Percentiles rank a stretch among this genome's conserved stretches.
These are phyloP conservation scores for Vanilla planifolia DNA, from an alignment of 106 monocot species.

Conservation along the genomic window DNA sequence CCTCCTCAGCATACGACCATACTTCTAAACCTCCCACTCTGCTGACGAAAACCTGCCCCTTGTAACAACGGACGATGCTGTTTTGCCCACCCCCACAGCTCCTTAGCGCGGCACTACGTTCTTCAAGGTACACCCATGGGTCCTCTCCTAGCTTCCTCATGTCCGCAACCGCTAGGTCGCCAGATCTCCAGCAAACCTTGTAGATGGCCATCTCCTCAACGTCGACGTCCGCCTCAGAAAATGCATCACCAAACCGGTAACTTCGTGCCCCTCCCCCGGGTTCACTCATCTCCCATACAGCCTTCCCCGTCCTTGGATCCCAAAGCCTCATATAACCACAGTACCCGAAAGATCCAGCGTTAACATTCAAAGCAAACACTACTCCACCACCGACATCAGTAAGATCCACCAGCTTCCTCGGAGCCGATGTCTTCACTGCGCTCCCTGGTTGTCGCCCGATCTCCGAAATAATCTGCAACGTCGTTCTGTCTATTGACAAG, in stretches of 20 bases:
- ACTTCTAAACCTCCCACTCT: slow-evolving; percentile 61
- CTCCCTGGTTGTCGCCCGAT: slow-evolving; percentile 76
- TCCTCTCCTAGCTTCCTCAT: slow-evolving; percentile 74
- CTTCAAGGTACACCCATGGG: slow-evolving; percentile 87
- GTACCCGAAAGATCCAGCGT: slow-evolving; percentile 83
- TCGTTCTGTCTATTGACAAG: slow-evolving; percentile 53
- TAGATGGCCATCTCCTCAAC: slow-evolving; percentile 37
- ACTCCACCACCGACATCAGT: slow-evolving; percentile 26
- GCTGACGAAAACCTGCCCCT: slow-evolving; percentile 73
- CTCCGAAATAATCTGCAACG: slow-evolving; percentile 35
- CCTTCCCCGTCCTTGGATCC: slow-evolving; percentile 64
- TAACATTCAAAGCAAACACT: slow-evolving; percentile 69
- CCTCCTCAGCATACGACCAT: slow-evolving; percentile 50
- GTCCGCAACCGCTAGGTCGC: slow-evolving; percentile 73
- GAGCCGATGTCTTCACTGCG: slow-evolving; percentile 40
- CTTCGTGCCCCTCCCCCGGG: slow-evolving; percentile 63
- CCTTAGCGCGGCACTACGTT: slow-evolving; percentile 15
- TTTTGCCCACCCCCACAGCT: slow-evolving; percentile 30
- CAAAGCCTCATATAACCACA: slow-evolving; percentile 91
- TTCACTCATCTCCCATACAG: slow-evolving; percentile 90
- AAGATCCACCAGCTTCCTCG: slow-evolving; percentile 47
- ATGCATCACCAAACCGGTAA: slow-evolving; percentile 73
- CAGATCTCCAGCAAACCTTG: slow-evolving; percentile 95
- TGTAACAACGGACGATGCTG: slow-evolving; percentile 60
- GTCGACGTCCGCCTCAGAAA: slow-evolving; percentile 67